Base-by-base conservation (phyloP, 2,329 filamentous ascomycete genomes). In the Fusarium algeriense region DNA sequence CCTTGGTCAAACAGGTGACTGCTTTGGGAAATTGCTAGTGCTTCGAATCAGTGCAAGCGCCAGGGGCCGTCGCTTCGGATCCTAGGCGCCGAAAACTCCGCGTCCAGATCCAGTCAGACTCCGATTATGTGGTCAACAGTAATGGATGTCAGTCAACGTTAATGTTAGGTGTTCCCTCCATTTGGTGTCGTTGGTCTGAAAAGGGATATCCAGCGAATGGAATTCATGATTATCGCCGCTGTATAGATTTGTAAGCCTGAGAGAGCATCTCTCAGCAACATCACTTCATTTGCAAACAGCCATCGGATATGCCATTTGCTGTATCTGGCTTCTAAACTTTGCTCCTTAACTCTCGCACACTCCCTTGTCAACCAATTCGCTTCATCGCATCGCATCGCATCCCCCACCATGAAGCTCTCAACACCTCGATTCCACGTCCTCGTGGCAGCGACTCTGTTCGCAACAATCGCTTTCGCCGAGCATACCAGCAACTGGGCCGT, bases 401-500 rank as follows among this genome's bases (percentile, higher is more conserved):
- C 43, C 63, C 58, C 48, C 58, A 55, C 67, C 54, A 90, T 90
- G 88, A 88, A 87, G 81, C 78, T 87, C 44, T 81, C 81, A 20
- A 79, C 72, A 60, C 73, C 85, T 67, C 78, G 83, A 50, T 80
- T 87, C 50, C 83, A 85, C 41, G 83, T 84, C 73, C 80, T 89
- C 59, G 77, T 87, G 76, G 84, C 82, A 48, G 81, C 85, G 43
- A 76, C 84, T 63, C 76, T 89, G 61, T 78, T 90, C 49, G 79
- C 83, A 60, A 80, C 85, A 12, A 76, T 77, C 28, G 82, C 85
- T 64, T 83, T 86, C 32, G 89, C 90, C 73, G 92, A 95, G 76
- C 96, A 99, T 83, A 99, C 96, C 19, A 98, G 94, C 80, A 99
- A 99, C 83, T 99, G 96, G 96, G 96, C 96, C 13, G 96, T 99